Conservation (phyloP, 1,284 basidiomycete species). For the Rhodotorula glutinis region DNA sequence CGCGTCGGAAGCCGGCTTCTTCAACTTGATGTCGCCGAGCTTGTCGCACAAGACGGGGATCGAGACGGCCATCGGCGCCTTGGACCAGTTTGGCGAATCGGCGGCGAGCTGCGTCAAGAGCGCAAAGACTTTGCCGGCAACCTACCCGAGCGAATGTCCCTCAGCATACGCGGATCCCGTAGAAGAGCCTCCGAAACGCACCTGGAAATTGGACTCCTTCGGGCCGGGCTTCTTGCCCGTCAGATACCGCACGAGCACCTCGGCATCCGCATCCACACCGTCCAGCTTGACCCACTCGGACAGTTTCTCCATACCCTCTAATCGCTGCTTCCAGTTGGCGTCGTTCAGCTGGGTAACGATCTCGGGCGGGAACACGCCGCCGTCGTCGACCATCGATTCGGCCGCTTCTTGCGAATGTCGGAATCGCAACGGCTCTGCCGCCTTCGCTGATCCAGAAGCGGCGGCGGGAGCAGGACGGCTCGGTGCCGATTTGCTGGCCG, state of each 20-base stretch:
- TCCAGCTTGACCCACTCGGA: constrained; percentile 72
- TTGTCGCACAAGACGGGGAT: constrained; percentile 89
- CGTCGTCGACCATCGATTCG: constrained; percentile 54
- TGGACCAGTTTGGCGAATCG: constrained; percentile 74
- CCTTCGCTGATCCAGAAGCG: constrained; percentile 51
- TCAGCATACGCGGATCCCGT: background rate
- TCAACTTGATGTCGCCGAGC: constrained; percentile 92
- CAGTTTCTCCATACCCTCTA: constrained; percentile 85
- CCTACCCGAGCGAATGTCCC: constrained; percentile 55
- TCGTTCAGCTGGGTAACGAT: constrained; percentile 74
- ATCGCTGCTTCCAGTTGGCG: constrained; percentile 85
- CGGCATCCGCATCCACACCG: constrained; percentile 69
- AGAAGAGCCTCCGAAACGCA: constrained; percentile 47
- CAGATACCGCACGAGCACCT: constrained; percentile 84
- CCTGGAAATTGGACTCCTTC: constrained; percentile 99
- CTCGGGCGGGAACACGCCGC: constrained; percentile 60
- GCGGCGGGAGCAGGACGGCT: constrained; percentile 51
- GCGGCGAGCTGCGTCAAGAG: constrained; percentile 73
- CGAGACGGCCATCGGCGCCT: constrained; percentile 77
- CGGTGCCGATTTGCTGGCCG: constrained; percentile 43
- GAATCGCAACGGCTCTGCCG: constrained; percentile 81
- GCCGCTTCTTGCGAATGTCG: constrained; percentile 90
- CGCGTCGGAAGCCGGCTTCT: constrained; percentile 92
- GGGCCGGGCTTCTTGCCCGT: constrained; percentile 81
- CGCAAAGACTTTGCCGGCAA: constrained; percentile 79